A percentile compares a stretch with the other conserved stretches of the same genome.
These are phyloP conservation scores for Pinus taeda DNA, from an alignment of 75 land plant genomes.

Conservation along the genomic window DNA sequence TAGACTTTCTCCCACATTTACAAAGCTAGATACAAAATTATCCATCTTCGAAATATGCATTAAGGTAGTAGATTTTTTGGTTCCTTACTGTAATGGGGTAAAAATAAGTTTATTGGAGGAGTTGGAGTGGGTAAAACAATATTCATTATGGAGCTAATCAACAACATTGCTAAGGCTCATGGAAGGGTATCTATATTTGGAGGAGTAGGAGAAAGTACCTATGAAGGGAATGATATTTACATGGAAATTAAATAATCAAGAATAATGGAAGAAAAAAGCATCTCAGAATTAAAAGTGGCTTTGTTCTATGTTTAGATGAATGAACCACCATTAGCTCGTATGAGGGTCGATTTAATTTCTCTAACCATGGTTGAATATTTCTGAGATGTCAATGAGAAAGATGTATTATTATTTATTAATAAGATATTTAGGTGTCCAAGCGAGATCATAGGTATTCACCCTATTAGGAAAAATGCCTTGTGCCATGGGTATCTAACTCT, in stretches of 20 bases:
- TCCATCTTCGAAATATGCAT: too few relatives aligned
- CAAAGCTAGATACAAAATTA: not conserved
- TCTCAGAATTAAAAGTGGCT: slow-evolving; percentile 3
- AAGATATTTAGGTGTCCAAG: too few relatives aligned
- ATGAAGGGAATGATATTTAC: slow-evolving; percentile 18
- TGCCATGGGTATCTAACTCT: not conserved
- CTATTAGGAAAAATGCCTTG: not conserved
- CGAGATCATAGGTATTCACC: not conserved
- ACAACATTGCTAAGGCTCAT: slow-evolving; percentile 34
- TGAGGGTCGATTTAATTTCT: slow-evolving; percentile 30
- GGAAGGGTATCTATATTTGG: slow-evolving; percentile 24
- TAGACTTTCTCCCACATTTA: not conserved
- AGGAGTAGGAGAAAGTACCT: slow-evolving; percentile 11
- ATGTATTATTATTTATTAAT: too few relatives aligned
- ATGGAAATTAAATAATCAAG: slow-evolving; percentile 7
- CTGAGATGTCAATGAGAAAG: too few relatives aligned
- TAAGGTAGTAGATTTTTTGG: not conserved
- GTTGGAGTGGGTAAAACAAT: slow-evolving; percentile 19
- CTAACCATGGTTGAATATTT: not conserved
- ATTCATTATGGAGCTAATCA: slow-evolving; percentile 32
- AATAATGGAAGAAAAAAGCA: not conserved
- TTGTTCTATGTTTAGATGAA: slow-evolving; percentile 15
- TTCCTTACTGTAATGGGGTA: not conserved
- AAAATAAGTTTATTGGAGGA: not conserved
- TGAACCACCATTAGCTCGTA: slow-evolving; percentile 17